A percentile compares a stretch with the other conserved stretches of the same genome.
These are phyloP conservation scores for Cyberlindnera subsufficiens DNA, from an alignment of 805 yeast species.

Conservation along the genomic window DNA sequence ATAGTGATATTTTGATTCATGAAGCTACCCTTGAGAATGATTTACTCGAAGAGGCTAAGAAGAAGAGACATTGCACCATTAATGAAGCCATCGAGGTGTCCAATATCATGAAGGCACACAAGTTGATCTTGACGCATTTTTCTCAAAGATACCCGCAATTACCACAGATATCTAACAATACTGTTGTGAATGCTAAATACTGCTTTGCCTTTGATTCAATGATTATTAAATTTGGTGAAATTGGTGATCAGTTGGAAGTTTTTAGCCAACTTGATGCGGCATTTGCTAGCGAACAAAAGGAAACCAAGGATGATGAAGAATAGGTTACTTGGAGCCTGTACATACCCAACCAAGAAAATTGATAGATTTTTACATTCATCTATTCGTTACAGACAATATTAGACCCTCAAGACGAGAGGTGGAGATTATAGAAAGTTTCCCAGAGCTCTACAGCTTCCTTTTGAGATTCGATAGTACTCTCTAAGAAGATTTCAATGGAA, in stretches of 20 bases:
- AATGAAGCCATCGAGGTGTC: conserved; percentile 78
- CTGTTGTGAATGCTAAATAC: conserved; percentile 27
- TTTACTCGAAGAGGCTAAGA: conserved; percentile 67
- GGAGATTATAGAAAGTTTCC: conserved; percentile 78
- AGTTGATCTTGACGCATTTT: conserved; percentile 81
- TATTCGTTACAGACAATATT: neutral
- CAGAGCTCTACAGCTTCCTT: conserved; percentile 86
- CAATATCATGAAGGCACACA: conserved; percentile 62
- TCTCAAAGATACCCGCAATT: conserved; percentile 79
- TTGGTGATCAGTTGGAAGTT: conserved; percentile 31
- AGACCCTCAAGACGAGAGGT: conserved; percentile 16
- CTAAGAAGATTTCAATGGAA: conserved; percentile 84
- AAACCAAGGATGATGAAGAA: conserved; percentile 13
- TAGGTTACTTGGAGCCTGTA: neutral
- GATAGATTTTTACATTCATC: neutral
- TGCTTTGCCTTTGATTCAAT: conserved; percentile 65
- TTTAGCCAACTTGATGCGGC: conserved; percentile 25
- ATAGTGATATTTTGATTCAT: conserved; percentile 75
- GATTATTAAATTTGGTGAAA: conserved; percentile 40
- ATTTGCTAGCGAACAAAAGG: conserved; percentile 25
- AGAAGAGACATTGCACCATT: conserved; percentile 83
- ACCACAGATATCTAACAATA: conserved; percentile 31
- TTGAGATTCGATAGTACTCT: conserved; percentile 86
- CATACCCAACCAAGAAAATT: neutral
- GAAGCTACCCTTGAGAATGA: conserved; percentile 90